A percentile compares a stretch with the other conserved stretches of the same genome.
These are phyloP conservation scores for Cladosporium halotolerans DNA, from an alignment of 2,329 filamentous ascomycete genomes.

Conservation along the genomic window DNA sequence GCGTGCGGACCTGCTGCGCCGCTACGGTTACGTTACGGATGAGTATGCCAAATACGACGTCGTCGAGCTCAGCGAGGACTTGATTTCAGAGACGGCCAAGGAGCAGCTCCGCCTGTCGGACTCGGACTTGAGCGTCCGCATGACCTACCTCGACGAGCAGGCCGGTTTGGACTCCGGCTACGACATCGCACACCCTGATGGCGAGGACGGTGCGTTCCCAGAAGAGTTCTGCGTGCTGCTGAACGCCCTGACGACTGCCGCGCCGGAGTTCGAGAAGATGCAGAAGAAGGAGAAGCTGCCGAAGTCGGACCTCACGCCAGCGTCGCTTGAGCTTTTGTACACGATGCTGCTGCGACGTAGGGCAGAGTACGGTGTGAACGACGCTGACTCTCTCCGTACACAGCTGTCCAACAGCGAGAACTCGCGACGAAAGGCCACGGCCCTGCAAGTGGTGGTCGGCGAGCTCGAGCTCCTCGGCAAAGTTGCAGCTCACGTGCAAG, in stretches of 20 bases:
- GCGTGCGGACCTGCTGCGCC: conserved; percentile 71
- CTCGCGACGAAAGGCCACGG: conserved; percentile 43
- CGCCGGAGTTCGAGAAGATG: conserved; percentile 36
- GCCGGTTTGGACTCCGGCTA: conserved; percentile 68
- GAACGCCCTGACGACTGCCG: conserved; percentile 39
- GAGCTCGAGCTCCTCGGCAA: conserved; percentile 63
- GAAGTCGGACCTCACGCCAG: conserved; percentile 29
- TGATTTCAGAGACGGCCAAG: conserved; percentile 47
- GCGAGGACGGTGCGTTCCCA: conserved; percentile 34
- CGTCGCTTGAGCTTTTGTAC: conserved; percentile 37
- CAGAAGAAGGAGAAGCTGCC: conserved; percentile 38
- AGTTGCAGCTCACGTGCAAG: conserved; percentile 31
- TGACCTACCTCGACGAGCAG: conserved; percentile 55
- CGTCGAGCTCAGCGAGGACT: conserved; percentile 63
- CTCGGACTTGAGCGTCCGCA: conserved; percentile 21
- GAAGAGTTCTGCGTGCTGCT: conserved; percentile 39
- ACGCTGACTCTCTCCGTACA: not conserved
- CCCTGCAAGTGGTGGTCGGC: conserved; percentile 60
- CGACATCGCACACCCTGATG: conserved; percentile 41
- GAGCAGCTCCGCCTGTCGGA: conserved; percentile 11
- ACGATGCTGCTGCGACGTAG: conserved; percentile 26
- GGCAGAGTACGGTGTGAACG: conserved; percentile 24
- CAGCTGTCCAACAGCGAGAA: conserved; percentile 1
- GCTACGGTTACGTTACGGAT: conserved; percentile 81
- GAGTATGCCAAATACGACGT: conserved; percentile 76